Percentiles rank a stretch among this genome's conserved stretches.
phyloP scores from a whole-genome alignment of 768 basidiomycete genomes.

The Auricularia auricula-judae region DNA sequence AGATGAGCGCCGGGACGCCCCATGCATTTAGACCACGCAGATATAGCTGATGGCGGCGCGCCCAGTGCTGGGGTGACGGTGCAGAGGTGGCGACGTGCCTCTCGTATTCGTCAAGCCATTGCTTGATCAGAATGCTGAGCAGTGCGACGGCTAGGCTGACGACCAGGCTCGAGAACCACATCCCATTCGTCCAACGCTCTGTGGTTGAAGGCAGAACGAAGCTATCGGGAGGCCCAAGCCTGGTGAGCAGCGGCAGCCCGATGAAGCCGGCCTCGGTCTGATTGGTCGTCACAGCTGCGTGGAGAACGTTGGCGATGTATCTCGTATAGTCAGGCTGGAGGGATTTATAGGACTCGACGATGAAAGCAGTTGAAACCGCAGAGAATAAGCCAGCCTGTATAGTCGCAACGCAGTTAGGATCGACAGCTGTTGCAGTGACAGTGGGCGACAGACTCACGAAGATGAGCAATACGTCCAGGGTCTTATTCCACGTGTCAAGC shows the following conservation, averaged over 20 bases:
- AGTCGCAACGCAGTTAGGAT: no score
- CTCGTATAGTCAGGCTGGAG: conserved; percentile 2
- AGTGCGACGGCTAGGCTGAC: not conserved
- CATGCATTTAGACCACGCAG: not conserved
- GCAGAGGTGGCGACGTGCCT: not conserved
- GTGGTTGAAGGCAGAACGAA: not conserved
- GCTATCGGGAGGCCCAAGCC: not conserved
- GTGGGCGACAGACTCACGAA: not conserved
- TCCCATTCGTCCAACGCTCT: not conserved
- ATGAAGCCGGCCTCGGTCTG: not conserved
- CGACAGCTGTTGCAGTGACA: not conserved
- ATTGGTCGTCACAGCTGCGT: not conserved
- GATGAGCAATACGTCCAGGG: conserved; percentile 7
- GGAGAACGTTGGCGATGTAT: not conserved
- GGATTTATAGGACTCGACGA: not conserved
- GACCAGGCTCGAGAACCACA: not conserved
- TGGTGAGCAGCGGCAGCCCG: not conserved
- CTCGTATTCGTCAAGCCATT: not conserved
- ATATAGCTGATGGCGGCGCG: not conserved
- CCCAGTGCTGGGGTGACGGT: not conserved
- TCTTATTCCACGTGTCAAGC: conserved; percentile 4
- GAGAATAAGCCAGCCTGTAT: conserved; percentile 6
- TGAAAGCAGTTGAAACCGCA: conserved; percentile 4
- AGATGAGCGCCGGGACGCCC: not conserved
- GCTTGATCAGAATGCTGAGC: not conserved